These are phyloP conservation scores for Colletotrichum lupini DNA, from an alignment of 2,329 filamentous ascomycete species.

Conservation along the genomic window DNA sequence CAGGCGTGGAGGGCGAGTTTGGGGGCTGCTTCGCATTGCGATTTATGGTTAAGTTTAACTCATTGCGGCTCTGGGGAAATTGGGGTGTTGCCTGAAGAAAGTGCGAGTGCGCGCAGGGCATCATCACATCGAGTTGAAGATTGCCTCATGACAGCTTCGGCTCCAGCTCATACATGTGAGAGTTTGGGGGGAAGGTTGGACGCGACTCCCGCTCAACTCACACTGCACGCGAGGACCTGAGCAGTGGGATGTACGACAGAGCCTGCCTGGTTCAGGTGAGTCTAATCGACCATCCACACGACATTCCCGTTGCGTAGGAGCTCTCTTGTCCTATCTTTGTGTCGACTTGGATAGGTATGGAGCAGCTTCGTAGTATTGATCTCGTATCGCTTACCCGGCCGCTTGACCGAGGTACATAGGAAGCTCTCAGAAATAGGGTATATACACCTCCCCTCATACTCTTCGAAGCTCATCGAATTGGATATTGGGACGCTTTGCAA, in stretches of 20 bases:
- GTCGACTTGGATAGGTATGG: not conserved
- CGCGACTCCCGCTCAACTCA: no score
- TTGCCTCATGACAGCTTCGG: not conserved
- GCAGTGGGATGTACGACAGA: not conserved
- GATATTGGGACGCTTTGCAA: no score
- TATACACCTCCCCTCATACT: no score
- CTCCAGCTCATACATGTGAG: no score
- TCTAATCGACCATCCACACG: not conserved
- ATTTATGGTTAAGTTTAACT: conserved; percentile 10
- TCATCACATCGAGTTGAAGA: not conserved
- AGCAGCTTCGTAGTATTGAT: not conserved
- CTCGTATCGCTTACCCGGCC: no score
- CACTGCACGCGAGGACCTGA: not conserved
- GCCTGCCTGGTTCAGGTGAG: not conserved
- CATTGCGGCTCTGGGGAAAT: not conserved
- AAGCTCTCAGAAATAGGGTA: no score
- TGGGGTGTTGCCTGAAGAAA: not conserved
- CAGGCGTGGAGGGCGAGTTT: not conserved
- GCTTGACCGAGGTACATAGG: no score
- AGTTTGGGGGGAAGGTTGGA: not conserved
- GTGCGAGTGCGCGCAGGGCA: not conserved
- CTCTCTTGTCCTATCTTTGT: not conserved
- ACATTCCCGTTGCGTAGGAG: no score
- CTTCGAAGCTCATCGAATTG: no score
- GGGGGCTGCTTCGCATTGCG: not conserved